These are phyloP conservation scores for Aschersonia sp. DNA, from an alignment of 2,329 filamentous ascomycete genomes.

Conservation along the genomic window DNA sequence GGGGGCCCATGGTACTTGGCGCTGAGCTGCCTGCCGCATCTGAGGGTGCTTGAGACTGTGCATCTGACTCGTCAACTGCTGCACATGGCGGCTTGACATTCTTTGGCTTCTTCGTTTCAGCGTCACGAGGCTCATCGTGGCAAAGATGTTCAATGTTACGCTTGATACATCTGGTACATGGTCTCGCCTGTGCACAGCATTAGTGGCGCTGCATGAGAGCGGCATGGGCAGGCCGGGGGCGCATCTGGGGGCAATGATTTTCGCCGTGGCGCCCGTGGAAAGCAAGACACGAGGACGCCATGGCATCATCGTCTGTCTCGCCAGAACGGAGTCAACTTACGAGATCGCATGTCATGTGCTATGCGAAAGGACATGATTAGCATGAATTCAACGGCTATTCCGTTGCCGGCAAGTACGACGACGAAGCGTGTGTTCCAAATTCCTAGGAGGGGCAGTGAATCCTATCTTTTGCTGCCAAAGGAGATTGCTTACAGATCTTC, in stretches of 20 bases:
- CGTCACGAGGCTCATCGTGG: slow-evolving; percentile 90
- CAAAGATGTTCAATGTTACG: slow-evolving; percentile 97
- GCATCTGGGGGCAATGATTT: neutral
- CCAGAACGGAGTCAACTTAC: slow-evolving; percentile 36
- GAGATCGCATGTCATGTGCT: slow-evolving; percentile 90
- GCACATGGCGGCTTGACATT: slow-evolving; percentile 27
- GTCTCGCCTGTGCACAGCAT: slow-evolving; percentile 55
- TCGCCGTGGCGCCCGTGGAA: neutral
- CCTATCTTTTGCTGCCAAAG: slow-evolving; percentile 12
- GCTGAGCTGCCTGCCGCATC: slow-evolving; percentile 41
- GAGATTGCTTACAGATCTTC: slow-evolving; percentile 60
- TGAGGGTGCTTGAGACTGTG: slow-evolving; percentile 23
- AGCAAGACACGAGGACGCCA: neutral
- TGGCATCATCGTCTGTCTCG: neutral
- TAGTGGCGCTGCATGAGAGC: slow-evolving; percentile 10
- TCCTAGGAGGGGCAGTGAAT: too few species aligned
- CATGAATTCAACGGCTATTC: neutral
- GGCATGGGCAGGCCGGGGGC: slow-evolving; percentile 1
- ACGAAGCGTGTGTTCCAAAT: too few species aligned
- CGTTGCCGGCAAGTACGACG: too few species aligned
- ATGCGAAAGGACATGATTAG: neutral
- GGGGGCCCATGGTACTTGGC: slow-evolving; percentile 39
- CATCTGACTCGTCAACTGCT: slow-evolving; percentile 45
- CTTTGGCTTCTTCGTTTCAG: slow-evolving; percentile 67
- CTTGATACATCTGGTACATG: slow-evolving; percentile 95